These are phyloP conservation scores for Sabuloglossum arenarium DNA, from an alignment of 495 filamentous ascomycete species.

Conservation along the genomic window DNA sequence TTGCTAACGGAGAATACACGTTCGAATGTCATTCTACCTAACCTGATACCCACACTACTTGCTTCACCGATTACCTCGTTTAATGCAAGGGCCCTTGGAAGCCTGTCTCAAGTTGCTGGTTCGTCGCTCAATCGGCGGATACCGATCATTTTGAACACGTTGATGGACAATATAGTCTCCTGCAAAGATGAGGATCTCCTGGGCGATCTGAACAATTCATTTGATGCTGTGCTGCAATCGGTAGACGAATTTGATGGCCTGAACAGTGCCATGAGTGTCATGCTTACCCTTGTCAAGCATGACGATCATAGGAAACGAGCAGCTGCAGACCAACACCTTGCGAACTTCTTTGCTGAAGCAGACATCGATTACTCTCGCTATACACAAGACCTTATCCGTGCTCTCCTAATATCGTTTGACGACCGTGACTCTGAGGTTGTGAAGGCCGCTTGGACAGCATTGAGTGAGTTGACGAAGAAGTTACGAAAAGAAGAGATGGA, in stretches of 20 bases:
- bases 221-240: slow-evolving; percentile 73
- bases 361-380: slow-evolving; percentile 84
- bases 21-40: slow-evolving; percentile 89
- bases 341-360: slow-evolving; percentile 67
- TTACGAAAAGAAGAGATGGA: slow-evolving; percentile 98
- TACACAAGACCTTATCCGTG: slow-evolving; percentile 80
- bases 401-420: slow-evolving; percentile 76
- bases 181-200: slow-evolving; percentile 57
- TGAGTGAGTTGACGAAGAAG: slow-evolving; percentile 68
- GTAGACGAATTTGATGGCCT: slow-evolving; percentile 93
- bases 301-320: slow-evolving; percentile 73
- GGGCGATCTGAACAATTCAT: slow-evolving; percentile 51
- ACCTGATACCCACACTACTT: slow-evolving; percentile 81
- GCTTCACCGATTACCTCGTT: slow-evolving; percentile 79
- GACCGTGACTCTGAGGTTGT: slow-evolving; percentile 69
- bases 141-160: slow-evolving; percentile 69
- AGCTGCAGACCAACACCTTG: slow-evolving; percentile 56
- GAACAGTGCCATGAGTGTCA: slow-evolving; percentile 82
- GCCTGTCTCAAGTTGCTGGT: slow-evolving; percentile 74
- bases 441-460: slow-evolving; percentile 78
- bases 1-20: slow-evolving; percentile 82
- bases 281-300: slow-evolving; percentile 71
- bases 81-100: slow-evolving; percentile 85
- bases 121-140: slow-evolving; percentile 73
- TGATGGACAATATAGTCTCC: slow-evolving; percentile 78